Percentiles rank a stretch among this genome's conserved stretches.
phyloP scores from a whole-genome alignment of 139 green algal genomes.

The Chlamydomonas incerta region DNA sequence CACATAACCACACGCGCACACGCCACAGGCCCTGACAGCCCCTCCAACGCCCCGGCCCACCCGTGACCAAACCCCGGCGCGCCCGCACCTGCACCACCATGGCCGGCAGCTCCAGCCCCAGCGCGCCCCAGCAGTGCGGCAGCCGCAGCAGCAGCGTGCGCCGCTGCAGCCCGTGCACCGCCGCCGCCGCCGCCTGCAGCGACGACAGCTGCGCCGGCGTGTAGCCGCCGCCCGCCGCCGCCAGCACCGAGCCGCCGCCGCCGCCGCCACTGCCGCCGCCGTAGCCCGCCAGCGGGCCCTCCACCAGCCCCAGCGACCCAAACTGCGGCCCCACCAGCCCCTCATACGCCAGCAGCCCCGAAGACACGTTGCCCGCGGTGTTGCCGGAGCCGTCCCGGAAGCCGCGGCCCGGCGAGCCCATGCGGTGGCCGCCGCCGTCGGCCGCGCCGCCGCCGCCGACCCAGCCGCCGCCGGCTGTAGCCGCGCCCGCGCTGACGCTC shows the following conservation, averaged over 20 bases:
- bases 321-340: conserved; percentile 9
- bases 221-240: not conserved
- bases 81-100: conserved; percentile 26
- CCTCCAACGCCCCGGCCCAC: too few relatives aligned
- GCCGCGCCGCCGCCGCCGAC: not conserved
- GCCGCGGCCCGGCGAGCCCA: not conserved
- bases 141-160: conserved; percentile 34
- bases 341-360: conserved; percentile 31
- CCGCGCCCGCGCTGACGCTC: not conserved
- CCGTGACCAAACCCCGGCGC: too few relatives aligned
- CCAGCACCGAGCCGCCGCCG: not conserved
- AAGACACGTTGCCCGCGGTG: not conserved
- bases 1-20: too few relatives aligned
- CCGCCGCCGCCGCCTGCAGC: too few relatives aligned
- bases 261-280: not conserved
- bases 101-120: conserved; percentile 50
- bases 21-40: too few relatives aligned
- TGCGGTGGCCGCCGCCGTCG: not conserved
- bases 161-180: conserved; percentile 38
- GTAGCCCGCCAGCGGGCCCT: not conserved
- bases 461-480: not conserved
- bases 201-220: conserved; percentile 3
- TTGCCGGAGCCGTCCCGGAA: not conserved
- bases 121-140: conserved; percentile 7
- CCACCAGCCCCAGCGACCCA: conserved; percentile 20